Evolutionary conservation across 257 asterid genomes (phyloP), one percentile per base, ranked within the genome.

Genomic region (Asclepias syriaca): DNA sequence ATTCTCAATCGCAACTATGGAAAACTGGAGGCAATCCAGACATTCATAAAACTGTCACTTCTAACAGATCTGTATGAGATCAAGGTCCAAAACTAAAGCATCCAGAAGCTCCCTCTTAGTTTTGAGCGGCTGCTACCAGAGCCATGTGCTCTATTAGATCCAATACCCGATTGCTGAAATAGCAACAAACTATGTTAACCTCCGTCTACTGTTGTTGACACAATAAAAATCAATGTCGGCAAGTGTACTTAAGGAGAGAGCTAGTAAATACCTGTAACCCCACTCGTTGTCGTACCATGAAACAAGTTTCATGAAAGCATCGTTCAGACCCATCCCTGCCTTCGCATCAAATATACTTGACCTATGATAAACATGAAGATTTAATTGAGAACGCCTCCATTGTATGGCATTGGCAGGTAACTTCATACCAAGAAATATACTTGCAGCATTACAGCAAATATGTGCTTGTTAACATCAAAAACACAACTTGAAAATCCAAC

Each of bases 271-370:
- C 97, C 98, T 95, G 96, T 95, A 95, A 74, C 99, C 99, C 98
- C 98, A 95, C 78, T 95, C 99, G 24, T 92, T 95, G 56, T 95
- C 99, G 34, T 95, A 95, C 99, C 99, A 95, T 8, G 99, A 85
- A 58, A 95, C 96, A 0, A 95, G 89, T 85, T 95, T 95, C 96
- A 95, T 79, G 86, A 92, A 88, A 19, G 97, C 86, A 61, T 77
- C 81, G 57, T 93, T 95, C 34, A 95, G 88, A 56, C 99, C 99
- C 11, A 95, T 95, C 51, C 99, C 99, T 76, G 98, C 99, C 66
- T 95, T 95, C 10, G 99, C 97, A 50, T 95, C 99, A 77, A 95
- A 95, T 73, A 95, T 95, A 88, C 99, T 95, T 6, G 99, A 95
- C 85, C 99, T 95, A 65, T 27, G n/a, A 72, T 32, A 19, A 1